phyloP scores from a whole-genome alignment of 2,329 filamentous ascomycete species.

The Bipolaris oryzae region DNA sequence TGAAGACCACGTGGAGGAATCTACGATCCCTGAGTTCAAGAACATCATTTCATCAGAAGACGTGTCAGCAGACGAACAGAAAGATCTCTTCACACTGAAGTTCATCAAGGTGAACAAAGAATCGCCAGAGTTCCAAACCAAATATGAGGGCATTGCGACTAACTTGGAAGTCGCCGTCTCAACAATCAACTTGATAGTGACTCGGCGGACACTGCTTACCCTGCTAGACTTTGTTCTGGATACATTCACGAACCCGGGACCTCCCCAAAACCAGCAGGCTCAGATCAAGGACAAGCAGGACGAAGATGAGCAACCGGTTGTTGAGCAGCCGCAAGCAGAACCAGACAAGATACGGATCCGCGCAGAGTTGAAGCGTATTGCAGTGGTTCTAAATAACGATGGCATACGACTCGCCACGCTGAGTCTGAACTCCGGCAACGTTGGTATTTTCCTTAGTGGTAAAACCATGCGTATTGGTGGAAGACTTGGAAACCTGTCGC shows the following conservation, averaged over 20 bases:
- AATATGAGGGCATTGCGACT: constrained; percentile 91
- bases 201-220: constrained; percentile 87
- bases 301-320: constrained; percentile 39
- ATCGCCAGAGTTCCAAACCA: constrained; percentile 90
- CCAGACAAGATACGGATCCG: constrained; percentile 88
- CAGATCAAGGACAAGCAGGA: constrained; percentile 40
- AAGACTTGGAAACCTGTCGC: constrained; percentile 81
- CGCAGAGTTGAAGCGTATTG: constrained; percentile 89
- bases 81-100: constrained; percentile 83
- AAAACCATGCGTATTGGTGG: constrained; percentile 87
- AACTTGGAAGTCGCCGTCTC: constrained; percentile 91
- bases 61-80: constrained; percentile 70
- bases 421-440: constrained; percentile 88
- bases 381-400: constrained; percentile 95
- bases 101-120: constrained; percentile 87
- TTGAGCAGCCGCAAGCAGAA: constrained; percentile 51
- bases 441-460: constrained; percentile 85
- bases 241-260: constrained; percentile 77
- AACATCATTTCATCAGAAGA: constrained; percentile 95
- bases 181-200: constrained; percentile 95
- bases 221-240: constrained; percentile 91
- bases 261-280: constrained; percentile 49
- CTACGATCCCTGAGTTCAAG: constrained; percentile 88
- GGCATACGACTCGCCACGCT: constrained; percentile 92
- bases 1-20: constrained; percentile 91